These are phyloP conservation scores for Patellifolia procumbens DNA, from an alignment of 179 eudicot species.

Conservation along the genomic window DNA sequence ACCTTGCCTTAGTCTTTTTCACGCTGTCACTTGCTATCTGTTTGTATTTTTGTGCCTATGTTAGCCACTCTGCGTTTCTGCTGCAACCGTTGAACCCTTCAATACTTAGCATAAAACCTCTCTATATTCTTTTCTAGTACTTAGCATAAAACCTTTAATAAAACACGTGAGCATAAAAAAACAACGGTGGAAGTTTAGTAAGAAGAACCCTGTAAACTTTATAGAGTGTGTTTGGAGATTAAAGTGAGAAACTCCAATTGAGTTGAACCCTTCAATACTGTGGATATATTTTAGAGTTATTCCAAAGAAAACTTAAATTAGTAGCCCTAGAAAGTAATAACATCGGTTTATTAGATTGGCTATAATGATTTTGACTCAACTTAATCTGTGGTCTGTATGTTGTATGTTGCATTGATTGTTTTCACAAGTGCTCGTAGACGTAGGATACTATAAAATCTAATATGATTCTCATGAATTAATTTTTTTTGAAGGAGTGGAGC, in stretches of 20 bases:
- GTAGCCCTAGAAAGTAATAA: not conserved
- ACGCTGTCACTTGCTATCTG: not conserved
- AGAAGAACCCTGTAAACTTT: not conserved
- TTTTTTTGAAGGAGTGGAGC: conserved; percentile 76
- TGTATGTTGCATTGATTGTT: not conserved
- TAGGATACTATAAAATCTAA: conserved; percentile 5
- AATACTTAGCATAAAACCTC: not conserved
- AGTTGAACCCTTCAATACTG: not conserved
- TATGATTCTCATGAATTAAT: not conserved
- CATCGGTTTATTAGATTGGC: not conserved
- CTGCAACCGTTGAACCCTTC: not conserved
- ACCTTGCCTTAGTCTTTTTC: not conserved
- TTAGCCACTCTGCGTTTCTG: not conserved
- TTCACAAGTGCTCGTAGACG: not conserved
- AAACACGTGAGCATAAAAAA: not conserved
- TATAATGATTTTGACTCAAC: not conserved
- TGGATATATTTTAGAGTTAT: not conserved
- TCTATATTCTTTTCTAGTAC: not conserved
- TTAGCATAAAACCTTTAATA: not conserved
- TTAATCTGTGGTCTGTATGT: conserved; percentile 4
- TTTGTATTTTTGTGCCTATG: not conserved
- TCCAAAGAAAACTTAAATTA: not conserved
- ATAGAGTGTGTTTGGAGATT: not conserved
- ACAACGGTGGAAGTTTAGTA: not conserved
- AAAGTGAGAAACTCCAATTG: not conserved